Evolutionary conservation across 2,329 filamentous ascomycete genomes (phyloP), one percentile per base, ranked within the genome.

Genomic region (Lithohypha guttulata): DNA sequence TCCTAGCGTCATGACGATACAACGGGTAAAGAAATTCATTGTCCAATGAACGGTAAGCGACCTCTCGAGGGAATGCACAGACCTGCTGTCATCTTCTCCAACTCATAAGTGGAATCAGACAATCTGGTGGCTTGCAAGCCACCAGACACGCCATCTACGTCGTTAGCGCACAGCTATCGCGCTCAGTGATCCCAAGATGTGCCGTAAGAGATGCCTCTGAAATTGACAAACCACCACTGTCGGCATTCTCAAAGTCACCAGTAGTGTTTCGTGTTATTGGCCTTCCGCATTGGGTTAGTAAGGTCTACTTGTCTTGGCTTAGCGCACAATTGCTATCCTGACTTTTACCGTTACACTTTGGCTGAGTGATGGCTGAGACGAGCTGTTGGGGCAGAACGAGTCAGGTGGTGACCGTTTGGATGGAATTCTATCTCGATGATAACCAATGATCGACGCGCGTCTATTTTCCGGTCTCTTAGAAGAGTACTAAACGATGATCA

Each of bases 51-150:
- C 11, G 15, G n/a, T n/a, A 8, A 34, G 4, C 17, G 17, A 4
- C 25, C 19, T 9, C 9, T 34, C 17, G 19, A 21, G n/a, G 17
- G 15, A 10, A n/a, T 20, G 13, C 30, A 30, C 28, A 30, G 7
- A 11, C 11, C 17, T 8, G 9, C 6, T 7, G 6, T n/a, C 7
- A n/a, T 22, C 32, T n/a, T 14, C 21, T 10, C 9, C 33, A 18
- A 8, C 33, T 17, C 10, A 6, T 26, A 15, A 15, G 32, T 34
- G n/a, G n/a, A n/a, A n/a, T n/a, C n/a, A n/a, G n/a, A n/a, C 25
- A 14, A 35, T 35, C 22, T 35, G 20, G 33, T 35, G 33, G 33
- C 33, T 35, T 35, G 33, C 33, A 35, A 35, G 33, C 33, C 32
- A 34, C 19, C n/a, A 10, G 10, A 4, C 13, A 13, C 32, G 32